These are phyloP conservation scores for Penicillium crystallinum DNA, from an alignment of 495 filamentous ascomycete species.

Conservation along the genomic window DNA sequence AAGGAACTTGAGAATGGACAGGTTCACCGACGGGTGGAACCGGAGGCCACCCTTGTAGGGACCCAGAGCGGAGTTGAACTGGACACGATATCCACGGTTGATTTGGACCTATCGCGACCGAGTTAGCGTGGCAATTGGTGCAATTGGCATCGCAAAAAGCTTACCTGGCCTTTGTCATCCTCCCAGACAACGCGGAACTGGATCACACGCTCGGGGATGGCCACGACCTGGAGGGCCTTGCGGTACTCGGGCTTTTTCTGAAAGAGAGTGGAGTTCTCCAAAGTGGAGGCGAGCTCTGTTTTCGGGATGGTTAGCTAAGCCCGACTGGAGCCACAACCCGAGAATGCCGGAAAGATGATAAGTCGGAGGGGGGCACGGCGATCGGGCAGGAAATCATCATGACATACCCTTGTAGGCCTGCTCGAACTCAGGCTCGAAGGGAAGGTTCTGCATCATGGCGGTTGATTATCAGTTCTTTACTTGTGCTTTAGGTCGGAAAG, in stretches of 20 bases:
- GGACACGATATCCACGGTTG: conserved; percentile 95
- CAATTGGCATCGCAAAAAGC: not conserved
- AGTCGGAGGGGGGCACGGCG: not conserved
- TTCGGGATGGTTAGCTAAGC: conserved; percentile 19
- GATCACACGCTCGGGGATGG: conserved; percentile 92
- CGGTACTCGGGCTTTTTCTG: conserved; percentile 89
- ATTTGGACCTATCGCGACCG: conserved; percentile 67
- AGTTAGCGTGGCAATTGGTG: conserved; percentile 4
- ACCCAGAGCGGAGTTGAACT: conserved; percentile 97
- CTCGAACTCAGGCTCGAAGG: conserved; percentile 93
- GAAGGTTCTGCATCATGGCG: conserved; percentile 71
- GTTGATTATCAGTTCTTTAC: not conserved
- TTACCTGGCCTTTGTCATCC: conserved; percentile 67
- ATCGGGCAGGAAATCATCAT: not conserved
- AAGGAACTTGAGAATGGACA: conserved; percentile 96
- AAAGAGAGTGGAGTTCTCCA: conserved; percentile 92
- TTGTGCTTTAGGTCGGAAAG: not conserved
- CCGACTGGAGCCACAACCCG: conserved; percentile 23
- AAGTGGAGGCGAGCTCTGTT: conserved; percentile 85
- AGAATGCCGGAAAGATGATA: conserved; percentile 16
- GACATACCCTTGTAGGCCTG: conserved; percentile 91
- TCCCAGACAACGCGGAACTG: conserved; percentile 98
- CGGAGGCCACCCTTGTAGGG: conserved; percentile 97
- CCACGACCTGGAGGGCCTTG: conserved; percentile 79
- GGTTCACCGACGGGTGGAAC: conserved; percentile 94